phyloP scores from a whole-genome alignment of 306 rosid species.

The Vigna unguiculata region DNA sequence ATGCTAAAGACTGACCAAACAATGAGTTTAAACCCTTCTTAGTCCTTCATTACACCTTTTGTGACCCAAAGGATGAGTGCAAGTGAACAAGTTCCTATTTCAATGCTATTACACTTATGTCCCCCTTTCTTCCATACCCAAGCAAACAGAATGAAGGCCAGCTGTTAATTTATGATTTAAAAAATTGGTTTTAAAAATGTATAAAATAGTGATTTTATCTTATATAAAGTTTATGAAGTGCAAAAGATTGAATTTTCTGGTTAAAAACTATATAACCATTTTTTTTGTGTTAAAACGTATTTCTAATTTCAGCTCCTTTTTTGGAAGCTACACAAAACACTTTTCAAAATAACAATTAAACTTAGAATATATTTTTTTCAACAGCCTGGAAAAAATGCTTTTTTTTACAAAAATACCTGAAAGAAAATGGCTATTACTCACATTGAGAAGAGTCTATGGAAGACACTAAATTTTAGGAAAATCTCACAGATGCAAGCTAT shows the following conservation, averaged over 20 bases:
- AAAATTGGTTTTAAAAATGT: not conserved
- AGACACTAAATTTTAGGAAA: not conserved
- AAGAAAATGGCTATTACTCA: not conserved
- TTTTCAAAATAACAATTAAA: not conserved
- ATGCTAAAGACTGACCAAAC: constrained; percentile 9
- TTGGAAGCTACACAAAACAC: not conserved
- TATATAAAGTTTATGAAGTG: not conserved
- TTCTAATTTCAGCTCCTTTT: not conserved
- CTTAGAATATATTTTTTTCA: not conserved
- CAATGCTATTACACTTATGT: not conserved
- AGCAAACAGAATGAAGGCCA: not conserved
- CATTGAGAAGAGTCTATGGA: not conserved
- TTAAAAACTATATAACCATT: not conserved
- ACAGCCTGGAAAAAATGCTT: not conserved
- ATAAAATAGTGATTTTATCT: not conserved
- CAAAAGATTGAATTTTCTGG: not conserved
- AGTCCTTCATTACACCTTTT: constrained; percentile 1
- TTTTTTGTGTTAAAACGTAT: not conserved
- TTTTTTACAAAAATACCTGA: not conserved
- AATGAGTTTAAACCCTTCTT: not conserved
- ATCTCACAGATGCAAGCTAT: not conserved
- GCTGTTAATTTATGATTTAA: not conserved
- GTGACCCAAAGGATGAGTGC: not conserved
- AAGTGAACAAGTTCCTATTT: constrained; percentile 28
- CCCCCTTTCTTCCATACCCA: constrained; percentile 16